Percentiles rank a stretch among this genome's conserved stretches.
Conservation (phyloP, 1,284 basidiomycete genomes). For the Salmacisia buchloeana region DNA sequence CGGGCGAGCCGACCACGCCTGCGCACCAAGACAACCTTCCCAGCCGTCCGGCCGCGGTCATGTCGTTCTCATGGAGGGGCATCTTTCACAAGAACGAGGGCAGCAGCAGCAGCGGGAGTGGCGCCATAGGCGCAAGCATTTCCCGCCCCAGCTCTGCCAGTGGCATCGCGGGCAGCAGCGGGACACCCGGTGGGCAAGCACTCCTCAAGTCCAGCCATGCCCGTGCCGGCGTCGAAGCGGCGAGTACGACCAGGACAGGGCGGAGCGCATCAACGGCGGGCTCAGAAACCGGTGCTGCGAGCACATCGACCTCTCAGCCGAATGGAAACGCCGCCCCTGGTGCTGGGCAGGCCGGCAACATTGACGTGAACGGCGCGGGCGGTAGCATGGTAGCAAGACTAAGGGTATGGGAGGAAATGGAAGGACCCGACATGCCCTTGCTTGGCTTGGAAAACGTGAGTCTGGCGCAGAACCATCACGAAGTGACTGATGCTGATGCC, state of each 20-base stretch:
- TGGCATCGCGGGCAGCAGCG: neutral
- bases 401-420: neutral
- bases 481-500: no score
- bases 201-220: no score
- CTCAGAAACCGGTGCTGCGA: no score
- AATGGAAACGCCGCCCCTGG: constrained; percentile 15
- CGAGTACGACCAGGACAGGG: no score
- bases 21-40: neutral
- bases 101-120: neutral
- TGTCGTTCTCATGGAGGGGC: constrained; percentile 48
- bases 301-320: neutral
- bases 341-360: constrained; percentile 14
- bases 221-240: neutral
- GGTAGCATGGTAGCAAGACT: constrained; percentile 12
- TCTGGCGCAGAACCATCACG: neutral
- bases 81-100: constrained; percentile 6
- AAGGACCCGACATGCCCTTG: constrained; percentile 16
- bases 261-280: no score
- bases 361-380: constrained; percentile 21
- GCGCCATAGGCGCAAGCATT: neutral
- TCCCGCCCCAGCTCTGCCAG: no score
- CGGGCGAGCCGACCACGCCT: neutral
- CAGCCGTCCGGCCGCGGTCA: constrained; percentile 10
- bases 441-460: constrained; percentile 42
- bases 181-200: constrained; percentile 1